Conservation (phyloP, 106 monocot genomes). For the Posidonia australis region DNA sequence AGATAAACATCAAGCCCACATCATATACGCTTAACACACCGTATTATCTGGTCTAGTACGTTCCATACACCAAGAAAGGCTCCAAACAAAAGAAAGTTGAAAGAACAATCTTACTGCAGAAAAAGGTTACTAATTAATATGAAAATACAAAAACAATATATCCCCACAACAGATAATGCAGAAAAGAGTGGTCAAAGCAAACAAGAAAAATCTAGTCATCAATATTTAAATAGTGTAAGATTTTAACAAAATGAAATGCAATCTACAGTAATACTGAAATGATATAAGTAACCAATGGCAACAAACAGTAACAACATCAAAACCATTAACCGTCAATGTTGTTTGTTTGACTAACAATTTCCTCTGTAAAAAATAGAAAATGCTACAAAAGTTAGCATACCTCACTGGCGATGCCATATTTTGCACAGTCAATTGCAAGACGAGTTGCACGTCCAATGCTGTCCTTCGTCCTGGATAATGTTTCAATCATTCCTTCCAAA, state of each 20-base stretch:
- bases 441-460: conserved; percentile 94
- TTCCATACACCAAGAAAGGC: too few species aligned
- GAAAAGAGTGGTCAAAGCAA: too few species aligned
- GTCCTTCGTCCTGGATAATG: conserved; percentile 84
- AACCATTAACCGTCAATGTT: background rate
- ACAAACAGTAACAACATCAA: background rate
- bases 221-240: too few species aligned
- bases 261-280: background rate
- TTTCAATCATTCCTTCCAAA: conserved; percentile 91
- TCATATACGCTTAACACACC: too few species aligned
- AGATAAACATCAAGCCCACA: too few species aligned
- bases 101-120: too few species aligned
- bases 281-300: background rate
- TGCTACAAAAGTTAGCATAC: conserved; percentile 10
- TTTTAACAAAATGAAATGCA: background rate
- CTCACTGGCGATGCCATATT: conserved; percentile 88
- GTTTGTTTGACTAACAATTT: background rate
- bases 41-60: too few species aligned
- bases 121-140: too few species aligned
- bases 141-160: too few species aligned
- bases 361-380: background rate
- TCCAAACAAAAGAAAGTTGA: too few species aligned
- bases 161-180: too few species aligned
- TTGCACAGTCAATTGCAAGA: conserved; percentile 87
- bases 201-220: too few species aligned